A percentile compares a stretch with the other conserved stretches of the same genome.
Evolutionary conservation across 2,329 filamentous ascomycete genomes (phyloP).

Genomic region (Akanthomyces uredinophilus): DNA sequence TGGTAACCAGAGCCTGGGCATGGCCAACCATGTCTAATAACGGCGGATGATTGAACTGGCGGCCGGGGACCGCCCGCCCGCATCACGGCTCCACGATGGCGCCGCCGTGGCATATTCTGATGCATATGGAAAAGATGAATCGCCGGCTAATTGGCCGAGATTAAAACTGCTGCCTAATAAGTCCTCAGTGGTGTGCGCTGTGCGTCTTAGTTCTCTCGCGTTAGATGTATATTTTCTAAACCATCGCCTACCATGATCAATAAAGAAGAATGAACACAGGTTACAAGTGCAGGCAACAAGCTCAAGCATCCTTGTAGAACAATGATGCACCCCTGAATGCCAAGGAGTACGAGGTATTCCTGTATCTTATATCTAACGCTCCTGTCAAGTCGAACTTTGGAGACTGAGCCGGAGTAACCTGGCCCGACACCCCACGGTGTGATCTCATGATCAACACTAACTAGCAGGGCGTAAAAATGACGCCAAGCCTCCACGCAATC

Average conservation of each 20-base stretch:
- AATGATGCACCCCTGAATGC: neutral
- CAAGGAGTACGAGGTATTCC: neutral
- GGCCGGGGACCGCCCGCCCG: conserved; percentile 4
- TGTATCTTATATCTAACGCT: neutral
- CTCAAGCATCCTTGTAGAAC: neutral
- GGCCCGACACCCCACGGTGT: too few relatives aligned
- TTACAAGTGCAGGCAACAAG: neutral
- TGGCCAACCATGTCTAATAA: conserved; percentile 33
- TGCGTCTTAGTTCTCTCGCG: neutral
- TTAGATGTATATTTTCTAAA: neutral
- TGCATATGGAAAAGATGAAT: neutral
- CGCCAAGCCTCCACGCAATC: neutral
- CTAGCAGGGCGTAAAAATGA: conserved; percentile 1
- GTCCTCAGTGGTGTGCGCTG: too few relatives aligned
- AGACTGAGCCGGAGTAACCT: neutral
- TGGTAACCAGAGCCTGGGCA: conserved; percentile 49
- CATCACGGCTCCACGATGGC: neutral
- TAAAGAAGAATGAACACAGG: neutral
- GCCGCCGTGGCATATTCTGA: neutral
- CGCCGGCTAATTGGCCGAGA: neutral
- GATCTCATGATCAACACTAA: neutral
- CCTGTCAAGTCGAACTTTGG: neutral
- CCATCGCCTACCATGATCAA: neutral
- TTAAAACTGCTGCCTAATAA: neutral
- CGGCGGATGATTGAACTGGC: neutral